These are phyloP conservation scores for Cryphonectria japonica DNA, from an alignment of 2,329 filamentous ascomycete genomes.

Conservation along the genomic window DNA sequence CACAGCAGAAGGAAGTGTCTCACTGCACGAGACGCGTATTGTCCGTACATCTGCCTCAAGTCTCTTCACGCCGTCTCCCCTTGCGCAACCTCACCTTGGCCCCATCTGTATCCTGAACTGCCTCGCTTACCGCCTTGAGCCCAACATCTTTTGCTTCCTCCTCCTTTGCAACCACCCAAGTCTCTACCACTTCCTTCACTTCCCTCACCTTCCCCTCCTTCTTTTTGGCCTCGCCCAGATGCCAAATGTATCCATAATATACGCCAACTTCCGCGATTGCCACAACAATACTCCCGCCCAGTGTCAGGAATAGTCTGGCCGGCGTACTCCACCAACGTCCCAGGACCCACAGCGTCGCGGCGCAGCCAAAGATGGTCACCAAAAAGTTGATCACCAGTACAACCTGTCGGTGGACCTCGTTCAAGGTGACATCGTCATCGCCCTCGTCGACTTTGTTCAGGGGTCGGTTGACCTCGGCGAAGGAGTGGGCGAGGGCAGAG, in stretches of 20 bases:
- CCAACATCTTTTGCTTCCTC: conserved; percentile 30
- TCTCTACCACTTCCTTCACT: conserved; percentile 70
- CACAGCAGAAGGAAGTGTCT: not conserved
- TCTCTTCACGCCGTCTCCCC: not conserved
- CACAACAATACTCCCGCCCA: conserved; percentile 71
- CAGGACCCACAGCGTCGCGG: conserved; percentile 76
- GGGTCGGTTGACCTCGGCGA: conserved; percentile 57
- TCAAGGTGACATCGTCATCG: conserved; percentile 67
- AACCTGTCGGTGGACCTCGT: conserved; percentile 79
- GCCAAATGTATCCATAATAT: conserved; percentile 75
- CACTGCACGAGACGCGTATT: not conserved
- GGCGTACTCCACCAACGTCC: conserved; percentile 77
- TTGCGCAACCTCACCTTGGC: conserved; percentile 28
- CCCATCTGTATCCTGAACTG: conserved; percentile 29
- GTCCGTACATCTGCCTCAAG: not conserved
- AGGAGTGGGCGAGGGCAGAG: conserved; percentile 54
- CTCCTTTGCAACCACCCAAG: conserved; percentile 65
- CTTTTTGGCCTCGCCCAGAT: conserved; percentile 69
- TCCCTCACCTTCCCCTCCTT: conserved; percentile 65
- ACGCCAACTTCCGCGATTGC: conserved; percentile 78
- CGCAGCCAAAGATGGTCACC: conserved; percentile 80
- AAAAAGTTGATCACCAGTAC: conserved; percentile 89
- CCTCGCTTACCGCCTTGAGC: conserved; percentile 31
- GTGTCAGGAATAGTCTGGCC: conserved; percentile 69
- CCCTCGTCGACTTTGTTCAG: conserved; percentile 49